Evolutionary conservation across 805 yeast genomes (phyloP), one percentile per base, ranked within the genome.

Genomic region (Teunomyces pallodes): DNA sequence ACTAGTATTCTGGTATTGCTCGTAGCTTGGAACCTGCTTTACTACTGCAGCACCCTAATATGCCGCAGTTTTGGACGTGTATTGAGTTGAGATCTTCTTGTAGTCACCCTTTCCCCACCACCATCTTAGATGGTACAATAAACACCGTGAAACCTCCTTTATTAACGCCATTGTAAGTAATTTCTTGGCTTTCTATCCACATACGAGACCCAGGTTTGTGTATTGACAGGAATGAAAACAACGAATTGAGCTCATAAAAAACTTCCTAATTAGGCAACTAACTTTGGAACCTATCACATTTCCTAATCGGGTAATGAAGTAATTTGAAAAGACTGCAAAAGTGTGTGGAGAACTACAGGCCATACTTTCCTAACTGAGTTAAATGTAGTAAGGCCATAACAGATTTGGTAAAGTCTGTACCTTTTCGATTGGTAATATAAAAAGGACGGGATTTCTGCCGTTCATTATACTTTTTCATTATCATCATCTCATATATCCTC

Each of bases 291-390:
- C 52, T 46, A 58, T 60, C 43, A 53, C 58, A 51, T 50, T 56
- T 43, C 64, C 61, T 35, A 51, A 53, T 42, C 33, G 43, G 62
- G 64, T 50, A 60, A 56, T 58, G 56, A 12, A 12, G 36, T 31
- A 48, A 39, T 14, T n/a, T 42, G 42, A 41, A 31, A 41, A 12
- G 47, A 30, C 20, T 24, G 12, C 6, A 26, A 20, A 27, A 36
- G 42, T 30, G 24, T 35, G 47, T 24, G 41, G 29, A 38, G 36
- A 30, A 39, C 29, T 42, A 36, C 46, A 43, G n/a, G 26, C 14
- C 26, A 30, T 20, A 50, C 43, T 29, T 46, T 46, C 46, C 49
- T 48, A 45, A 41, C 29, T 14, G 5, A 30, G 49, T 41, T 43
- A 48, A 31, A 40, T 13, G 8, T 32, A 27, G 20, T 20, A 20